A percentile compares a stretch with the other conserved stretches of the same genome.
These are phyloP conservation scores for Colletotrichum orchidophilum DNA, from an alignment of 2,329 filamentous ascomycete genomes.

Conservation along the genomic window DNA sequence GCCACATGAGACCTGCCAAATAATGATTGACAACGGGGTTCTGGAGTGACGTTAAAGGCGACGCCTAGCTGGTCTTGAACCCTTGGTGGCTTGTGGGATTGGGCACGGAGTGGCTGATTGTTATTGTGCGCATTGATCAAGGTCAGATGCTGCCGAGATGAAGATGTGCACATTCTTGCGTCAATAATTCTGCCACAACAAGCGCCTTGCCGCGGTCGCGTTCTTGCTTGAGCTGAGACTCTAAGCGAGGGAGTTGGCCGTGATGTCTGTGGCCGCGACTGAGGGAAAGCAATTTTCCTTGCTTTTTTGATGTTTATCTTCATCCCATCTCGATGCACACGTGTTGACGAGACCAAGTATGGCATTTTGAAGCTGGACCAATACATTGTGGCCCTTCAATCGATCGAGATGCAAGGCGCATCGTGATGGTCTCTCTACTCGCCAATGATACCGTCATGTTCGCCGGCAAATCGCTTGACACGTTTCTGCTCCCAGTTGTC, in stretches of 20 bases:
- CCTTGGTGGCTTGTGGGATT: conserved; percentile 23
- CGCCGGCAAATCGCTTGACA: conserved; percentile 87
- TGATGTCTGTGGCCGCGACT: neutral
- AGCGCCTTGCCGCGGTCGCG: conserved; percentile 7
- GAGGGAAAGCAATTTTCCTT: neutral
- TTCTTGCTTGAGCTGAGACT: neutral
- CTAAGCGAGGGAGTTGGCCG: neutral
- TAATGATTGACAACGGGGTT: conserved; percentile 21
- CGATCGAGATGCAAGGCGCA: conserved; percentile 17
- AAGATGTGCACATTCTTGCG: conserved; percentile 28
- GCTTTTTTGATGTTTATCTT: neutral
- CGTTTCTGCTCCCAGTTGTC: conserved; percentile 98
- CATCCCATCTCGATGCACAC: conserved; percentile 16
- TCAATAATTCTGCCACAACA: conserved; percentile 12
- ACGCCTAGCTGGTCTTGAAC: conserved; percentile 9
- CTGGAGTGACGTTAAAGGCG: conserved; percentile 28
- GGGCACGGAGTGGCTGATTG: neutral
- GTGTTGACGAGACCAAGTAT: neutral
- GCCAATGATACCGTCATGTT: conserved; percentile 81
- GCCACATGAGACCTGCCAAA: conserved; percentile 23
- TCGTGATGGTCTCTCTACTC: conserved; percentile 42
- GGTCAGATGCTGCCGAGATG: conserved; percentile 23
- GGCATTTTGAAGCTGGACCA: neutral
- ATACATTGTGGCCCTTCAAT: neutral
- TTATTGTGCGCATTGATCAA: conserved; percentile 23